phyloP scores from a whole-genome alignment of 2,329 filamentous ascomycete genomes.

The Mycosphaerella sp. region DNA sequence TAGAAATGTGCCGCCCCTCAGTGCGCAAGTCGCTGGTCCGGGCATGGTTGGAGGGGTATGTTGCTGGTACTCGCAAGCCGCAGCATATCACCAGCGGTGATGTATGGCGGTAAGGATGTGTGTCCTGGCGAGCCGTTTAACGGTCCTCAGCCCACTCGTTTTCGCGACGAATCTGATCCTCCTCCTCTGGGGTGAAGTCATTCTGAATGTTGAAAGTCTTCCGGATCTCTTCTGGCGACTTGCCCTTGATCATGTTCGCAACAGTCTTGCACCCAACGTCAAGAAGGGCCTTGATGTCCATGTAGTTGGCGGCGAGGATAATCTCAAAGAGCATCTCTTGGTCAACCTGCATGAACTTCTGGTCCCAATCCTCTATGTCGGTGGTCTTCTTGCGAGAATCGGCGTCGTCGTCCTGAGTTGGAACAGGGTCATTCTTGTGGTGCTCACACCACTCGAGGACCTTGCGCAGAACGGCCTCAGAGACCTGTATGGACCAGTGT shows the following conservation, averaged over 20 bases:
- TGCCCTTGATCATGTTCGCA: conserved; percentile 99
- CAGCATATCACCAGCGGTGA: neutral
- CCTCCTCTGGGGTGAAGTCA: conserved; percentile 97
- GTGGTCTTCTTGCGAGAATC: conserved; percentile 97
- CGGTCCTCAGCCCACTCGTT: conserved; percentile 46
- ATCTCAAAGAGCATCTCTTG: conserved; percentile 99
- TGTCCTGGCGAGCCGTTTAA: conserved; percentile 17
- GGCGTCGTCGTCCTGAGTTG: conserved; percentile 76
- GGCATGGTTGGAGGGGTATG: neutral
- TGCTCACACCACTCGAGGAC: conserved; percentile 98
- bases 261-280: conserved; percentile 99
- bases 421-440: conserved; percentile 82
- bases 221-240: conserved; percentile 96
- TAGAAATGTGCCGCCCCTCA: conserved; percentile 12
- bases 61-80: neutral
- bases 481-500: conserved; percentile 51
- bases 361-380: conserved; percentile 99
- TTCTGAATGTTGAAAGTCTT: conserved; percentile 99
- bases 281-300: conserved; percentile 96
- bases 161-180: conserved; percentile 73
- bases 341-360: conserved; percentile 99
- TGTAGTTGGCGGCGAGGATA: conserved; percentile 95
- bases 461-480: conserved; percentile 88
- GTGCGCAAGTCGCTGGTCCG: conserved; percentile 1
- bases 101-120: neutral